Conservation (phyloP, 352 stramenopile genomes). For the Thraustochytrium sp. region DNA sequence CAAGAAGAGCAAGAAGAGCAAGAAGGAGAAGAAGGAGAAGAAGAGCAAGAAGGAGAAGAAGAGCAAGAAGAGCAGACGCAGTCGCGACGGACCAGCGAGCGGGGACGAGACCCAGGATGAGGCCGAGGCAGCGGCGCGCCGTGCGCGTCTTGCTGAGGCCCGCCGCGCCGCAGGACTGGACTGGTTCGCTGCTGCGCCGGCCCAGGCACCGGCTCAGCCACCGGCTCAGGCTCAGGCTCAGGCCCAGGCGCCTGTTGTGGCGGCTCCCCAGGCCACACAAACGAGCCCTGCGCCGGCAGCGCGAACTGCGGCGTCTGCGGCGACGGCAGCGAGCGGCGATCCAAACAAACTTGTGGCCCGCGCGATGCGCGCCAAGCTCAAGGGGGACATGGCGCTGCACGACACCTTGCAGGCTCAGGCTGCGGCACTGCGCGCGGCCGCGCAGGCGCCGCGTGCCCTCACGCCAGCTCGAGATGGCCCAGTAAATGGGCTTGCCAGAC, state of each 20-base stretch:
- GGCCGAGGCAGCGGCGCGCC: not conserved
- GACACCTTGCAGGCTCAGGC: not conserved
- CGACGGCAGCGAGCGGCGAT: not conserved
- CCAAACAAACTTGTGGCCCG: constrained; percentile 4
- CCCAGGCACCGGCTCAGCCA: not conserved
- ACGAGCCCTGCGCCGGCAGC: not conserved
- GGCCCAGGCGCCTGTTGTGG: not conserved
- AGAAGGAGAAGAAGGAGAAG: constrained; percentile 5
- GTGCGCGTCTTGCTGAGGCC: not conserved
- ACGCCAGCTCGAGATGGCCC: no score
- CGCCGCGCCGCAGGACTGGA: not conserved
- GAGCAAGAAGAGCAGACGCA: not conserved
- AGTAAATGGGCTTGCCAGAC: not conserved
- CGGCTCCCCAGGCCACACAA: not conserved
- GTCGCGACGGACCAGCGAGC: not conserved
- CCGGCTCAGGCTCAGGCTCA: not conserved
- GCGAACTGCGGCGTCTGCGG: not conserved
- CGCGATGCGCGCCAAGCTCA: constrained; percentile 18
- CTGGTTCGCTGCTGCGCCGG: not conserved
- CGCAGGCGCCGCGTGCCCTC: no score
- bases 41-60: constrained; percentile 16
- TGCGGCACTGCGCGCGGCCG: not conserved
- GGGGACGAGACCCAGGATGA: not conserved
- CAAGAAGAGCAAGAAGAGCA: not conserved
- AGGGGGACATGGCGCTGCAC: not conserved